phyloP scores from a whole-genome alignment of 345 rosid species.

The Citrus maxima region DNA sequence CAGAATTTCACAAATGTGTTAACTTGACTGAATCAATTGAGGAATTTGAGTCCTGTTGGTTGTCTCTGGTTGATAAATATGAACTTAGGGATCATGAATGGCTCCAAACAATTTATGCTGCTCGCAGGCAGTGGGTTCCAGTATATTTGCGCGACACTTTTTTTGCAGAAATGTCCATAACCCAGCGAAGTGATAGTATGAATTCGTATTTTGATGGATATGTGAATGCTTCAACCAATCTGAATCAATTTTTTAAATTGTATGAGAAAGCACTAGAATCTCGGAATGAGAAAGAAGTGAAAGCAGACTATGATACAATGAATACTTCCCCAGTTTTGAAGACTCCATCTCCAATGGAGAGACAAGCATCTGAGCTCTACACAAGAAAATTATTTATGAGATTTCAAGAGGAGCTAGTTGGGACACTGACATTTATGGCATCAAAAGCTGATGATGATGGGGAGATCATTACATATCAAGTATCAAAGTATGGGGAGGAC shows the following conservation, averaged over 20 bases:
- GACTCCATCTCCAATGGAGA: constrained; percentile 65
- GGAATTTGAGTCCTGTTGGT: constrained; percentile 55
- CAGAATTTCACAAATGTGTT: constrained; percentile 49
- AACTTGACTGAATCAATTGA: constrained; percentile 49
- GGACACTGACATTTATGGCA: constrained; percentile 44
- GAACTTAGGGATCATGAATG: constrained; percentile 47
- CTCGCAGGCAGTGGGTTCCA: constrained; percentile 54
- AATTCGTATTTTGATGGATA: constrained; percentile 55
- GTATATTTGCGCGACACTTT: constrained; percentile 46
- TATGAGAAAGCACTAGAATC: constrained; percentile 50
- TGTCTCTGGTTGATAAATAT: constrained; percentile 41
- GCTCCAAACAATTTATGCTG: constrained; percentile 46
- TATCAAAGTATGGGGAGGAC: constrained; percentile 51
- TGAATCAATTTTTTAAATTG: constrained; percentile 38
- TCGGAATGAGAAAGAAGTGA: constrained; percentile 47
- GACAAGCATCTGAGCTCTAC: constrained; percentile 49
- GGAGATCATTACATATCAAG: constrained; percentile 37
- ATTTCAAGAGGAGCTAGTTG: constrained; percentile 60
- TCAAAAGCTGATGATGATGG: constrained; percentile 44
- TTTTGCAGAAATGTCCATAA: constrained; percentile 53
- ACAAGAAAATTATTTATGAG: constrained; percentile 42
- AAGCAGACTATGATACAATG: constrained; percentile 55
- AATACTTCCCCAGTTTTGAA: constrained; percentile 37
- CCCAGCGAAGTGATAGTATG: constrained; percentile 45
- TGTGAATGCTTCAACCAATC: constrained; percentile 45